These are phyloP conservation scores for Carpinus fangiana DNA, from an alignment of 306 rosid species.

Conservation along the genomic window DNA sequence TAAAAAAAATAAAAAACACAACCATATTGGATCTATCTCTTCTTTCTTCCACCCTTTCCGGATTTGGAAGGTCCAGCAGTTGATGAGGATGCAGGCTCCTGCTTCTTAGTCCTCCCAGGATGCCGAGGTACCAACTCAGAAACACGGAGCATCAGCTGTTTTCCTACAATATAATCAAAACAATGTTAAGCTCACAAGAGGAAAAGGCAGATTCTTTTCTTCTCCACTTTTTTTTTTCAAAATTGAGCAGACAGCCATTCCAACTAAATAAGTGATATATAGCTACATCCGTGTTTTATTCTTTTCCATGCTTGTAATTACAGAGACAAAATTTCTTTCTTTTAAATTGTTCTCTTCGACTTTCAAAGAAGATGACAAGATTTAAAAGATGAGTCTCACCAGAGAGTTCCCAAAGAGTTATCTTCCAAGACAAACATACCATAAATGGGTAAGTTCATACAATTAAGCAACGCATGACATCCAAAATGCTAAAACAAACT, in stretches of 20 bases:
- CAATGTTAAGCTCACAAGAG: neutral
- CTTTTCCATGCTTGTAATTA: neutral
- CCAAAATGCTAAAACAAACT: neutral
- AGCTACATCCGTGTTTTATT: neutral
- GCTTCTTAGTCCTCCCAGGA: constrained; percentile 85
- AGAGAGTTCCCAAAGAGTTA: neutral
- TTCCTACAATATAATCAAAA: constrained; percentile 52
- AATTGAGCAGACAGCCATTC: neutral
- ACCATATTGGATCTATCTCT: constrained; percentile 43
- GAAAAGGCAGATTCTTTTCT: neutral
- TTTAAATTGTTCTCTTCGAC: neutral
- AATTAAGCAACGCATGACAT: neutral
- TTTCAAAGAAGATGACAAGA: neutral
- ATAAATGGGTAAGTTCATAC: neutral
- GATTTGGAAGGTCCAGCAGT: constrained; percentile 74
- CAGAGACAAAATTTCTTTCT: neutral
- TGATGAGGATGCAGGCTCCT: constrained; percentile 62
- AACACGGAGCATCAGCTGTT: constrained; percentile 61
- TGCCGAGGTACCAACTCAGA: constrained; percentile 89
- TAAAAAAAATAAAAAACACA: too few relatives aligned
- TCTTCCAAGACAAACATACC: neutral
- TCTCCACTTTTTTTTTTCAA: neutral
- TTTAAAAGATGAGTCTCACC: neutral
- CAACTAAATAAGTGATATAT: neutral
- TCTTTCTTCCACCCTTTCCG: constrained; percentile 78